A percentile compares a stretch with the other conserved stretches of the same genome.
Conservation (phyloP, 768 basidiomycete species). For the Serpula lacrymans region DNA sequence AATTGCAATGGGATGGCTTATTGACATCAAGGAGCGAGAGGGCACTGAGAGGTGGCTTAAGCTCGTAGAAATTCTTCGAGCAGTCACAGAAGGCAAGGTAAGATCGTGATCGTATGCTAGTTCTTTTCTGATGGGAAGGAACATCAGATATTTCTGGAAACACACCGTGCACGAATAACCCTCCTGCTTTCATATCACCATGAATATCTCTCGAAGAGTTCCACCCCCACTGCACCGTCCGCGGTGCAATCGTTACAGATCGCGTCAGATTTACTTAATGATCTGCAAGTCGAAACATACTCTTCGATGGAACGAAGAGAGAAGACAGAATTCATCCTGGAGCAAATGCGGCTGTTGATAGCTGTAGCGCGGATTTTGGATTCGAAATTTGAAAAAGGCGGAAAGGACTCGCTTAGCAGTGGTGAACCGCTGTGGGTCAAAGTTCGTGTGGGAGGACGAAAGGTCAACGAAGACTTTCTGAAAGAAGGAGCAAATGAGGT, state of each 20-base stretch:
- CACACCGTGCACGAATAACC: constrained; percentile 92
- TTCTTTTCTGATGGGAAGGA: not conserved
- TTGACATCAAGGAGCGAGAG: constrained; percentile 63
- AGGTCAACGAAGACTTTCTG: constrained; percentile 91
- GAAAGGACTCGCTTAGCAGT: constrained; percentile 57
- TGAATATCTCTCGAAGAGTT: constrained; percentile 57
- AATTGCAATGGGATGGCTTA: constrained; percentile 75
- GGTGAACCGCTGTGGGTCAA: constrained; percentile 93
- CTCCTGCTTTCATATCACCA: constrained; percentile 82
- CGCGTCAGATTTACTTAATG: constrained; percentile 88
- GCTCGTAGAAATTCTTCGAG: constrained; percentile 82
- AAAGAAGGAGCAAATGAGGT: constrained; percentile 89
- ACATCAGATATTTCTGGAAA: constrained; percentile 91
- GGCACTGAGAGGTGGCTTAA: constrained; percentile 81
- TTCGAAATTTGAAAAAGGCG: constrained; percentile 46
- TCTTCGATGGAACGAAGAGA: constrained; percentile 97
- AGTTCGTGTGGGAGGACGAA: constrained; percentile 86
- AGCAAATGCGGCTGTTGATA: constrained; percentile 92
- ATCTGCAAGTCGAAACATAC: constrained; percentile 98
- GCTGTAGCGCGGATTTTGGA: constrained; percentile 77
- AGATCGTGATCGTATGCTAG: constrained; percentile 17
- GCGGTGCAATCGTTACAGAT: constrained; percentile 72
- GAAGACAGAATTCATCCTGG: constrained; percentile 97
- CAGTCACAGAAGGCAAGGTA: constrained; percentile 96
- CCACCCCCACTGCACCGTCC: constrained; percentile 35